These are phyloP conservation scores for Aspergillus candidus DNA, from an alignment of 2,329 filamentous ascomycete species.

Conservation along the genomic window DNA sequence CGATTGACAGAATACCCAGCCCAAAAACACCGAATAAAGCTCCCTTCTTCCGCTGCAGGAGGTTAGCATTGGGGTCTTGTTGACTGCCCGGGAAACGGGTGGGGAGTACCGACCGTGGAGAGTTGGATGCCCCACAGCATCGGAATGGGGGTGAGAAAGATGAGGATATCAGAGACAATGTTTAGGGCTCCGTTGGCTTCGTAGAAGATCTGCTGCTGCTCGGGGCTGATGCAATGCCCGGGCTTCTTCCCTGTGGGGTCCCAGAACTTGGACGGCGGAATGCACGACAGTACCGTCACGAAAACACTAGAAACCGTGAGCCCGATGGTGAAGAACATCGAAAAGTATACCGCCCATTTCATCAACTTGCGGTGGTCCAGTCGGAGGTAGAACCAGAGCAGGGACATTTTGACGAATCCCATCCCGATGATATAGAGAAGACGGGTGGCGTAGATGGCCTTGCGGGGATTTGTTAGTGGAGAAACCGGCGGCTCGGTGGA, in stretches of 20 bases:
- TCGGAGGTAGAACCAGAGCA: conserved; percentile 11
- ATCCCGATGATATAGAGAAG: conserved; percentile 6
- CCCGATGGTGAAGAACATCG: conserved; percentile 3
- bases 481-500: neutral
- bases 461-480: too few species aligned
- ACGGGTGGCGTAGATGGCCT: conserved; percentile 1
- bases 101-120: neutral
- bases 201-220: conserved; percentile 10
- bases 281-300: conserved; percentile 7
- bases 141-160: conserved; percentile 10
- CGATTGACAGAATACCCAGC: conserved; percentile 9
- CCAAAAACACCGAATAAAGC: conserved; percentile 10
- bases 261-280: conserved; percentile 9
- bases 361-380: conserved; percentile 9
- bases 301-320: conserved; percentile 3
- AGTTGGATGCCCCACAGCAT: conserved; percentile 12
- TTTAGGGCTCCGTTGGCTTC: conserved; percentile 13
- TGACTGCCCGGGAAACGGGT: too few species aligned
- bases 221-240: conserved; percentile 8
- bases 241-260: neutral
- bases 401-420: conserved; percentile 8
- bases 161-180: conserved; percentile 13
- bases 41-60: conserved; percentile 9
- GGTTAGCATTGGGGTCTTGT: neutral
- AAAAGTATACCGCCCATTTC: conserved; percentile 6